Evolutionary conservation across 169 alveolate species (phyloP).

Genomic region (Babesia sp.): DNA sequence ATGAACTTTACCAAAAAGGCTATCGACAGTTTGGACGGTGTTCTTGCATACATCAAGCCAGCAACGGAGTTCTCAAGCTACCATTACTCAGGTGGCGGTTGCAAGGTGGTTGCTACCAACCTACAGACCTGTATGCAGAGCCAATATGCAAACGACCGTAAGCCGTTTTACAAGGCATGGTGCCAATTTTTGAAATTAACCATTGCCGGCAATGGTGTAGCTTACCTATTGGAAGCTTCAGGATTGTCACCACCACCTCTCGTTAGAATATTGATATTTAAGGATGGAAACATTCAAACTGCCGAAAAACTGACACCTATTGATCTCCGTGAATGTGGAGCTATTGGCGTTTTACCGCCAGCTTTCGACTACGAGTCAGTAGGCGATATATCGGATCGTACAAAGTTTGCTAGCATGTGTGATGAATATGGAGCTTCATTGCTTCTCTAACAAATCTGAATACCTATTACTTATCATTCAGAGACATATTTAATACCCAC

Average conservation of each 20-base stretch:
- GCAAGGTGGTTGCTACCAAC: conserved; percentile 51
- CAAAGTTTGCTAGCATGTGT: not conserved
- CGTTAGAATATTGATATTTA: conserved; percentile 46
- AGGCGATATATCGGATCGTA: not conserved
- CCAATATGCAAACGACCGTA: conserved; percentile 69
- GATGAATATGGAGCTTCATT: conserved; percentile 21
- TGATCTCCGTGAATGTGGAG: conserved; percentile 10
- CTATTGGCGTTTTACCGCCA: conserved; percentile 15
- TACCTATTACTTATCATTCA: not conserved
- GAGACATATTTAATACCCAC: not conserved
- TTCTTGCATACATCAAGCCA: conserved; percentile 62
- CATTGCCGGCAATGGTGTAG: conserved; percentile 54
- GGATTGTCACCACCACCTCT: conserved; percentile 75
- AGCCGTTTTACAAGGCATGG: conserved; percentile 70
- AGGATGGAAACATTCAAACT: conserved; percentile 30
- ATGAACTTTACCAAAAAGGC: conserved; percentile 18
- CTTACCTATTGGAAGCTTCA: conserved; percentile 72
- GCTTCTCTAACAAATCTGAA: not conserved
- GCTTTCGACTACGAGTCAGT: conserved; percentile 18
- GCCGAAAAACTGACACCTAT: conserved; percentile 1
- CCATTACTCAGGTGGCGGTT: conserved; percentile 66
- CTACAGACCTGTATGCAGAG: conserved; percentile 68
- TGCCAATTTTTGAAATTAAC: conserved; percentile 63
- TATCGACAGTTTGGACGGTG: conserved; percentile 24
- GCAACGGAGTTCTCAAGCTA: conserved; percentile 57